Evolutionary conservation across 352 stramenopile genomes (phyloP), one percentile per base, ranked within the genome.

Genomic region (Phytophthora chlamydospora): DNA sequence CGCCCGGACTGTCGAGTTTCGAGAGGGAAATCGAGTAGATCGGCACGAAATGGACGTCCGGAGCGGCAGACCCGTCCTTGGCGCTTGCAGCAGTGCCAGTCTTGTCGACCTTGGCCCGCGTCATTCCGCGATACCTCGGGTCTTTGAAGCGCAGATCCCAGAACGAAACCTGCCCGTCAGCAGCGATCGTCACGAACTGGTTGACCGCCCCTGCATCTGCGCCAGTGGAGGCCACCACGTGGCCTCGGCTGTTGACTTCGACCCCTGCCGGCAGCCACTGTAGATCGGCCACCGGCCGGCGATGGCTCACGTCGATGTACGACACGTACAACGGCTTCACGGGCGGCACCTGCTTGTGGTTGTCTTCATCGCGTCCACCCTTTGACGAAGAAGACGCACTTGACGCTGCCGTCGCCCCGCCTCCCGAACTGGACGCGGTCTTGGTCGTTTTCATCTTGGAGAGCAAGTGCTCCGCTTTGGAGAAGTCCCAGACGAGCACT

Each of bases 71-170:
- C 4, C 69, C 62, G 34, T 94, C 85, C 41, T 92, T 94, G 6
- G 65, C 33, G 24, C 24, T 29, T n/a, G 38, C 51, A 31, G 47
- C 24, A 4, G 41, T 47, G 12, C 69, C 74, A 17, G 49, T 54
- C 53, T 91, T 91, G 58, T 93, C 84, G 1, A 71, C 65, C 43
- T 91, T 93, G 1, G 71, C 69, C 29, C 79, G 84, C 16, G 81
- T 83, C 40, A 88, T 62, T 5, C 80, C 78, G 9, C 83, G 79
- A 51, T 94, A 91, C 61, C 88, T 94, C 3, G 83, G 83, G 60
- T 95, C 85, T 69, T 92, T 90, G 75, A 96, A 98, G 24, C 92
- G 80, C 16, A 95, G 66, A 50, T 98, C 94, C 93, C 93, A 98
- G 64, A 98, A 95, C 4, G 89, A 83, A 19, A 97, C 88, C 60